Conservation (phyloP, 495 filamentous ascomycete species). For the Xylaria palmicola region DNA sequence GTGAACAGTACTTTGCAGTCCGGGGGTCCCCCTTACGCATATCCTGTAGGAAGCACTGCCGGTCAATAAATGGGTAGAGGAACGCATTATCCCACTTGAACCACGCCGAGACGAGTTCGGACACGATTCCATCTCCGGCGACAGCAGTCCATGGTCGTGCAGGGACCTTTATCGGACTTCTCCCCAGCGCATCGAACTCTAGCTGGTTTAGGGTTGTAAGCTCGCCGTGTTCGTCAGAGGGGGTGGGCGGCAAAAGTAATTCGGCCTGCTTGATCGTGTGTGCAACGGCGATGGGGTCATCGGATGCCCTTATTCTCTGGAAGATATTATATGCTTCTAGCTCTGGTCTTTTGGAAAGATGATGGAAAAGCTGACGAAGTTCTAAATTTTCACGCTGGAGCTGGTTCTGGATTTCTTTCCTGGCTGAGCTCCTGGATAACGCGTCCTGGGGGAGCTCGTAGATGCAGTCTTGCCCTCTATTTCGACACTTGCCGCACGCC, state of each 20-base stretch:
- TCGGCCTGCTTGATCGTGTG: slow-evolving; percentile 17
- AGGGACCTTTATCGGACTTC: slow-evolving; percentile 38
- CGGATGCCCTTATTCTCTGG: slow-evolving; percentile 8
- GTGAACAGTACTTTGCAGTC: slow-evolving; percentile 41
- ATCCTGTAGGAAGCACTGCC: slow-evolving; percentile 48
- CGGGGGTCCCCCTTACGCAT: slow-evolving; percentile 37
- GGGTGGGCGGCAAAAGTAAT: slow-evolving; percentile 10
- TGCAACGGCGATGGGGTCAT: slow-evolving; percentile 19
- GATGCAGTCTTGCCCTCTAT: not conserved
- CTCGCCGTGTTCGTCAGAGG: not conserved
- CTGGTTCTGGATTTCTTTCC: slow-evolving; percentile 4
- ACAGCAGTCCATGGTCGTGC: slow-evolving; percentile 54
- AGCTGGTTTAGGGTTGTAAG: not conserved
- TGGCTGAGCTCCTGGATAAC: not conserved
- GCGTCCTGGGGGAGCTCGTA: slow-evolving; percentile 11
- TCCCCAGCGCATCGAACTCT: slow-evolving; percentile 15
- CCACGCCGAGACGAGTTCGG: slow-evolving; percentile 52
- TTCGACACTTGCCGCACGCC: slow-evolving; percentile 1
- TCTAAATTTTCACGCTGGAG: slow-evolving; percentile 14
- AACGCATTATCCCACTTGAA: slow-evolving; percentile 49
- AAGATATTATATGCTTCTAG: slow-evolving; percentile 16
- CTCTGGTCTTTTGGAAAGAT: slow-evolving; percentile 14
- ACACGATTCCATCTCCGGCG: slow-evolving; percentile 50
- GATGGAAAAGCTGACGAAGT: slow-evolving; percentile 18
- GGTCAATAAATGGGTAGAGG: slow-evolving; percentile 49